Base-by-base conservation (phyloP, 257 asterid genomes). In the Leonotis leonurus region DNA sequence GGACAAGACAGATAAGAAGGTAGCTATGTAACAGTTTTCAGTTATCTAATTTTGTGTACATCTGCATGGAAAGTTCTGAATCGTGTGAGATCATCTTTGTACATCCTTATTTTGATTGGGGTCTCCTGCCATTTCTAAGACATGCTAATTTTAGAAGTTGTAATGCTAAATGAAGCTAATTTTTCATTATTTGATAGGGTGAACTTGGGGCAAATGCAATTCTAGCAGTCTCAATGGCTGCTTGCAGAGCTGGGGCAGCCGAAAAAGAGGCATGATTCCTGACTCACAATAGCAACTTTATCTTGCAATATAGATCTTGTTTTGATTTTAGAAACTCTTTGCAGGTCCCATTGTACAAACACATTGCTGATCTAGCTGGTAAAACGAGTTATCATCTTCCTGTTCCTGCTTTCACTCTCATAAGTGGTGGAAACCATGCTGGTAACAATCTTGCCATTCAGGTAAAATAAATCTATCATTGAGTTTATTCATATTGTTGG, bases 191-290 rank as follows among this genome's bases (percentile, higher is more conserved):
- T 60, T 75, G 61, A 56, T 73, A 93, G 99, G 82, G 94, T 54
- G 99, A 93, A 63, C 94, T 93, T 73, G 99, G 99, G 61, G 97
- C 85, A 36, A 93, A 93, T 83, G 99, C 97, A 60, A 77, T 89
- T 80, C 73, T 93, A 64, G 99, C 99, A 14, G 99, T 93, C 53
- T 93, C 99, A 49, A 82, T 93, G 80, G 99, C 99, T 52, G 96
- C 99, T 72, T 89, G 97, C 85, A 89, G 81, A 82, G 97, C 99
- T 58, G 99, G 97, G 36, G 99, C 99, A 44, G 96, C 97, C 72
- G 96, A 89, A 72, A 93, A 85, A 71, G 97, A 93, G 97, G 99
- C 70, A 80, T 48, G 78, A 48, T 65, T 41, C 48, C 52, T 33
- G 62, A 57, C 62, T 51, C 52, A 46, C 44, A n/a, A 4, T 35